phyloP scores from a whole-genome alignment of 306 rosid species.

The Rosa chinensis region DNA sequence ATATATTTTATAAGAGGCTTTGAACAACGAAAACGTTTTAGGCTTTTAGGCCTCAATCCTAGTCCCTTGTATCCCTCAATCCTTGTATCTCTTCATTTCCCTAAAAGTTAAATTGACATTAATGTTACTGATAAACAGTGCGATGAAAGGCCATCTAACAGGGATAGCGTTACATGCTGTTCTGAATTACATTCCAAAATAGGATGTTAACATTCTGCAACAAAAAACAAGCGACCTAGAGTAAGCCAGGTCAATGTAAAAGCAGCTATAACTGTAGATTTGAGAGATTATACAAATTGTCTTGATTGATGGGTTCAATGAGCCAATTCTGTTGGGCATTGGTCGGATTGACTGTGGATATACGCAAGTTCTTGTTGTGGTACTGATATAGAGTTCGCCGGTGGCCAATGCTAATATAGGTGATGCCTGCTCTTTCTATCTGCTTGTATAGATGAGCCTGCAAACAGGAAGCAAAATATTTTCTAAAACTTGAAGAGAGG shows the following conservation, averaged over 20 bases:
- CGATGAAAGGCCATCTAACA: not conserved
- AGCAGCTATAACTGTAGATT: constrained; percentile 12
- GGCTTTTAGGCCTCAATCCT: too few relatives aligned
- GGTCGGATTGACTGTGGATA: constrained; percentile 46
- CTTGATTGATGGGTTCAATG: constrained; percentile 41
- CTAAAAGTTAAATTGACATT: not conserved
- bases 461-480: constrained; percentile 21
- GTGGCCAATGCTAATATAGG: constrained; percentile 85
- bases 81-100: not conserved
- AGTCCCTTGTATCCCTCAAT: not conserved
- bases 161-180: not conserved
- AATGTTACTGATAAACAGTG: not conserved
- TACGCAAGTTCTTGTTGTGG: constrained; percentile 57
- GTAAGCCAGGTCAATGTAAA: constrained; percentile 1
- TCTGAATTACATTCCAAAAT: not conserved
- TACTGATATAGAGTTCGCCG: constrained; percentile 55
- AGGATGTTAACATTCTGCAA: not conserved
- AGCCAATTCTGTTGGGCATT: constrained; percentile 53
- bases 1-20: too few relatives aligned
- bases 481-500: not conserved
- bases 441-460: constrained; percentile 74
- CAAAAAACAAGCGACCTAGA: not conserved
- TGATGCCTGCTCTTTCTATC: constrained; percentile 71
- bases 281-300: constrained; percentile 27
- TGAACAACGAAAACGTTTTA: too few relatives aligned